These are phyloP conservation scores for Dentipellis fragilis DNA, from an alignment of 768 basidiomycete genomes.

Conservation along the genomic window DNA sequence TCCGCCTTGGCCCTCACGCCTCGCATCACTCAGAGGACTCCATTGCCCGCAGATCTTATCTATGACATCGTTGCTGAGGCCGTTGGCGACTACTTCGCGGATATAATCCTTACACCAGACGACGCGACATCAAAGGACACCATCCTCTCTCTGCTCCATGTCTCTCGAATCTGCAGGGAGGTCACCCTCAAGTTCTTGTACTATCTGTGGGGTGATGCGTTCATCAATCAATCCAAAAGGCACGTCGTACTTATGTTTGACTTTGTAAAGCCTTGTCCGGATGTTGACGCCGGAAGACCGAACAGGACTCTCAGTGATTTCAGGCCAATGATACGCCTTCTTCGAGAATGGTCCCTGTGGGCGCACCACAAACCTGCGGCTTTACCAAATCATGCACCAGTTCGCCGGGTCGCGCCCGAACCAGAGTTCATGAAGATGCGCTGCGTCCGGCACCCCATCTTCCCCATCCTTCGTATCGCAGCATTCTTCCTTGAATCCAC, in stretches of 20 bases:
- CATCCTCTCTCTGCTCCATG: constrained; percentile 6
- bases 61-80: constrained; percentile 6
- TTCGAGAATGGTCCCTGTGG: too few relatives aligned
- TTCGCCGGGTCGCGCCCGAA: too few relatives aligned
- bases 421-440: too few relatives aligned
- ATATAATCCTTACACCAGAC: constrained; percentile 6
- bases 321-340: too few relatives aligned
- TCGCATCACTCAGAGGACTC: neutral
- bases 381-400: too few relatives aligned
- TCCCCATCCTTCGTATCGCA: too few relatives aligned
- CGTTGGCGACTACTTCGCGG: constrained; percentile 7
- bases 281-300: too few relatives aligned
- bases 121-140: constrained; percentile 2
- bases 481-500: too few relatives aligned
- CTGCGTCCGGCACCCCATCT: too few relatives aligned
- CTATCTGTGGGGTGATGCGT: constrained; percentile 12
- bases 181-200: constrained; percentile 10
- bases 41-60: constrained; percentile 9
- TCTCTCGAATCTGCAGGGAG: constrained; percentile 7
- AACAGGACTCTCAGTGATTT: too few relatives aligned
- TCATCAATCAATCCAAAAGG: constrained; percentile 9
- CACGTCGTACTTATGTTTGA: neutral
- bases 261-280: too few relatives aligned
- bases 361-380: too few relatives aligned
- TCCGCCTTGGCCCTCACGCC: neutral